Conservation (phyloP, 306 rosid species). For the Pyrus pyrifolia region DNA sequence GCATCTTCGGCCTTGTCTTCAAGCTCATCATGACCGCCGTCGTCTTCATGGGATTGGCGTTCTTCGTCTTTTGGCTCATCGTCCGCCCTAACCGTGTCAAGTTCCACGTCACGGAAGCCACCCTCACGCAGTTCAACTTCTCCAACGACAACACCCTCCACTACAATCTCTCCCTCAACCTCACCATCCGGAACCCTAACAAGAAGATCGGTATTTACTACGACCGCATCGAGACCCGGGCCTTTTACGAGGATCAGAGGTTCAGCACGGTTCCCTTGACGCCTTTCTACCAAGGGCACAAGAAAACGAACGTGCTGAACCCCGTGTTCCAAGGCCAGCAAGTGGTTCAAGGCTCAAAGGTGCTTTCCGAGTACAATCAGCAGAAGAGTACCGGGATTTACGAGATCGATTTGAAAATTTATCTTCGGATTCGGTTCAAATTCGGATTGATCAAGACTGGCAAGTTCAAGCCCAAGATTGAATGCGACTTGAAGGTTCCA, state of each 20-base stretch:
- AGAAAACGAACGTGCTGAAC: slow-evolving; percentile 34
- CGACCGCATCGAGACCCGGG: slow-evolving; percentile 51
- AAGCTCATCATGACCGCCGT: slow-evolving; percentile 25
- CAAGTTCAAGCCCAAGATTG: slow-evolving; percentile 46
- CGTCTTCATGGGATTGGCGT: slow-evolving; percentile 17
- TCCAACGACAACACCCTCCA: slow-evolving; percentile 19
- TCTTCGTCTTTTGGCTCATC: slow-evolving; percentile 39
- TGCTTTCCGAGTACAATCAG: slow-evolving; percentile 13
- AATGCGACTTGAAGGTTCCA: slow-evolving; percentile 54
- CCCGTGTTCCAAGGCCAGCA: slow-evolving; percentile 38
- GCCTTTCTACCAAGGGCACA: slow-evolving; percentile 62
- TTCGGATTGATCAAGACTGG: slow-evolving; percentile 35
- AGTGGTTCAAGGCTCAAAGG: slow-evolving; percentile 6
- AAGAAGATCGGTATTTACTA: slow-evolving; percentile 58
- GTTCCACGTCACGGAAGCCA: slow-evolving; percentile 42
- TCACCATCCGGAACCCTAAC: slow-evolving; percentile 62
- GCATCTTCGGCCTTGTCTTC: slow-evolving; percentile 37
- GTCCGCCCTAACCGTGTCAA: slow-evolving; percentile 48
- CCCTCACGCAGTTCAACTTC: slow-evolving; percentile 49
- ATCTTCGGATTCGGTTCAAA: slow-evolving; percentile 52
- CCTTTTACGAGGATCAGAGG: slow-evolving; percentile 35
- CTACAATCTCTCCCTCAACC: slow-evolving; percentile 21
- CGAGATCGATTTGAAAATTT: slow-evolving; percentile 45
- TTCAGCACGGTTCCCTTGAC: slow-evolving; percentile 5
- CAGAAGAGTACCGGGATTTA: slow-evolving; percentile 37